Percentiles rank a stretch among this genome's conserved stretches.
Conservation (phyloP, 2,329 filamentous ascomycete species). For the Pyricularia grisea region DNA sequence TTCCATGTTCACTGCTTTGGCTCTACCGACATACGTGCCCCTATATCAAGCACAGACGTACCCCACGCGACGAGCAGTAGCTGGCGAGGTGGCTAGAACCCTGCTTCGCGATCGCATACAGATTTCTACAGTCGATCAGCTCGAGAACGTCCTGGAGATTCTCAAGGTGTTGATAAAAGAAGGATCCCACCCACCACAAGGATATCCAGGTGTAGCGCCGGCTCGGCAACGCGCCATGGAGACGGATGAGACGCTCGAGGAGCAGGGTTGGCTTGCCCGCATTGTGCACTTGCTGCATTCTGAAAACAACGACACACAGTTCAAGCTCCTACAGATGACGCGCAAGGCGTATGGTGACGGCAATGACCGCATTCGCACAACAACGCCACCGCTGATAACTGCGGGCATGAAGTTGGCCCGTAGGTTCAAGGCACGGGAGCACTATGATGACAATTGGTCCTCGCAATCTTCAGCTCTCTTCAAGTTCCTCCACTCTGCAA, state of each 20-base stretch:
- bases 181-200: slow-evolving; percentile 72
- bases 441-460: slow-evolving; percentile 60
- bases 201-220: slow-evolving; percentile 74
- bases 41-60: slow-evolving; percentile 89
- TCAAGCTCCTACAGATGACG: slow-evolving; percentile 82
- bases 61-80: slow-evolving; percentile 80
- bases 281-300: slow-evolving; percentile 82
- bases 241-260: slow-evolving; percentile 95
- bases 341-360: slow-evolving; percentile 83
- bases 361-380: slow-evolving; percentile 92
- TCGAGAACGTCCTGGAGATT: slow-evolving; percentile 83
- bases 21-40: slow-evolving; percentile 84
- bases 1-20: slow-evolving; percentile 92
- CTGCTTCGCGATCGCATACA: slow-evolving; percentile 75
- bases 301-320: slow-evolving; percentile 85
- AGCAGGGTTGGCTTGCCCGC: slow-evolving; percentile 93
- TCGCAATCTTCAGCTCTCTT: slow-evolving; percentile 67
- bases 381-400: slow-evolving; percentile 85
- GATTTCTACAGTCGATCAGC: slow-evolving; percentile 67
- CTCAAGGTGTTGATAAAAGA: slow-evolving; percentile 90
- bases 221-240: slow-evolving; percentile 60
- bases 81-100: slow-evolving; percentile 74
- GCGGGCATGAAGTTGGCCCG: slow-evolving; percentile 82
- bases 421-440: slow-evolving; percentile 81
- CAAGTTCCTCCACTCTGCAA: slow-evolving; percentile 87